Conservation (phyloP, 305 asterid species). For the Caryopteris hybrid region DNA sequence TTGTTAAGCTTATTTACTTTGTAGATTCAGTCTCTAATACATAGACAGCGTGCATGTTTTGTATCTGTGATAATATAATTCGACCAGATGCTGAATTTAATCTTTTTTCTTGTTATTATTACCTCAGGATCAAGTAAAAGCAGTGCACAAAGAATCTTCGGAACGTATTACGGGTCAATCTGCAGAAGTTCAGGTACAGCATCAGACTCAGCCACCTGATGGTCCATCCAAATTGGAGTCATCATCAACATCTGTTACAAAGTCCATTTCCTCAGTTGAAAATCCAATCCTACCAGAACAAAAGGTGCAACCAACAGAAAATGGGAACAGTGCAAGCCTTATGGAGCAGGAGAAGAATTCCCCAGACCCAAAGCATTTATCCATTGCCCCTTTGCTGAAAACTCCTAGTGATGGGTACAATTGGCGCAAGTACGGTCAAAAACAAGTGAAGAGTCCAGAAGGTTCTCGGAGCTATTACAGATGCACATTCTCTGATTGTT, state of each 20-base stretch:
- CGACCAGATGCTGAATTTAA: neutral
- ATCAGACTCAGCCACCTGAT: constrained; percentile 22
- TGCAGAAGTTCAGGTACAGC: constrained; percentile 24
- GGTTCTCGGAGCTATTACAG: constrained; percentile 87
- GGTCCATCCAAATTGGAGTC: constrained; percentile 35
- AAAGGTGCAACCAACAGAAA: constrained; percentile 23
- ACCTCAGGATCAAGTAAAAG: constrained; percentile 44
- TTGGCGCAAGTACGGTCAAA: constrained; percentile 93
- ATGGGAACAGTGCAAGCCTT: constrained; percentile 18
- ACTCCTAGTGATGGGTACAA: constrained; percentile 75
- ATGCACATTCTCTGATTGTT: constrained; percentile 73
- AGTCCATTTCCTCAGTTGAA: constrained; percentile 36
- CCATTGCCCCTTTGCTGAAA: constrained; percentile 36
- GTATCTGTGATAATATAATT: constrained; percentile 3
- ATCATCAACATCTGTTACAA: constrained; percentile 40
- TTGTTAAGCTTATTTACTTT: constrained; percentile 1
- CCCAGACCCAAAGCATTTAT: constrained; percentile 27
- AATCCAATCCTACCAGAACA: constrained; percentile 36
- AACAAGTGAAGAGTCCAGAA: constrained; percentile 89
- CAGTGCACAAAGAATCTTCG: constrained; percentile 22
- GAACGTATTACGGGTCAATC: constrained; percentile 24
- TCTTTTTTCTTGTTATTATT: constrained; percentile 12
- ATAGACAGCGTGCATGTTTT: neutral
- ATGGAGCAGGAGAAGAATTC: constrained; percentile 38
- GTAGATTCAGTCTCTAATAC: neutral